A percentile compares a stretch with the other conserved stretches of the same genome.
Evolutionary conservation across 2,329 filamentous ascomycete genomes (phyloP).

Genomic region (Claviceps spartinae): DNA sequence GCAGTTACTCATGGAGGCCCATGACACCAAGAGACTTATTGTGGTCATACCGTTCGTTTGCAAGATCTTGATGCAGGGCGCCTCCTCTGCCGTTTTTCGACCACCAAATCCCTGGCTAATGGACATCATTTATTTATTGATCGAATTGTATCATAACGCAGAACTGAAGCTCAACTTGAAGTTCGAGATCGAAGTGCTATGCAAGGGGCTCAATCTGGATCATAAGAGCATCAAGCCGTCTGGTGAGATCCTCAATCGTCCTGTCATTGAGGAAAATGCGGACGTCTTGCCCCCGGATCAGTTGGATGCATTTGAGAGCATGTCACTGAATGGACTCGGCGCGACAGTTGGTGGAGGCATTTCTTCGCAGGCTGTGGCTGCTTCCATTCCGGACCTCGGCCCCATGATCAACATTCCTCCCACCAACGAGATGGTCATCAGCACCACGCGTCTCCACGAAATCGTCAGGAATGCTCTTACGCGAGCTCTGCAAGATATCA

Average conservation of each 20-base stretch:
- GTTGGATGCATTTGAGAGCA: constrained; percentile 69
- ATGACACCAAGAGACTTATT: constrained; percentile 80
- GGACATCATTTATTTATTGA: constrained; percentile 82
- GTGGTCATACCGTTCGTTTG: constrained; percentile 96
- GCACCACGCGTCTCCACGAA: constrained; percentile 50
- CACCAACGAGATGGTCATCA: constrained; percentile 65
- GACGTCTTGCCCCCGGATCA: constrained; percentile 51
- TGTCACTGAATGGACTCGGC: constrained; percentile 62
- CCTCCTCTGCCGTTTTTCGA: constrained; percentile 74
- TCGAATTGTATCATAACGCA: constrained; percentile 85
- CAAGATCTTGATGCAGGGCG: constrained; percentile 81
- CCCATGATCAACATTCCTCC: constrained; percentile 69
- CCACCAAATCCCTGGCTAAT: constrained; percentile 96
- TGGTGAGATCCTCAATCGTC: constrained; percentile 68
- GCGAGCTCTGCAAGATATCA: constrained; percentile 87
- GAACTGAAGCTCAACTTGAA: constrained; percentile 94
- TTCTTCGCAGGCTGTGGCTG: constrained; percentile 63
- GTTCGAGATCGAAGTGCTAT: constrained; percentile 96
- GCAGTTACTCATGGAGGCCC: constrained; percentile 83
- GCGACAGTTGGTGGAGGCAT: constrained; percentile 58
- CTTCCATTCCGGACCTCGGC: constrained; percentile 72
- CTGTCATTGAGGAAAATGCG: constrained; percentile 46
- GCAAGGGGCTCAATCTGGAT: constrained; percentile 82
- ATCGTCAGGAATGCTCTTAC: constrained; percentile 81
- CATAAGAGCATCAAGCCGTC: constrained; percentile 85